Base-by-base conservation (phyloP, 2,329 filamentous ascomycete genomes). In the Chaetomium sp. region DNA sequence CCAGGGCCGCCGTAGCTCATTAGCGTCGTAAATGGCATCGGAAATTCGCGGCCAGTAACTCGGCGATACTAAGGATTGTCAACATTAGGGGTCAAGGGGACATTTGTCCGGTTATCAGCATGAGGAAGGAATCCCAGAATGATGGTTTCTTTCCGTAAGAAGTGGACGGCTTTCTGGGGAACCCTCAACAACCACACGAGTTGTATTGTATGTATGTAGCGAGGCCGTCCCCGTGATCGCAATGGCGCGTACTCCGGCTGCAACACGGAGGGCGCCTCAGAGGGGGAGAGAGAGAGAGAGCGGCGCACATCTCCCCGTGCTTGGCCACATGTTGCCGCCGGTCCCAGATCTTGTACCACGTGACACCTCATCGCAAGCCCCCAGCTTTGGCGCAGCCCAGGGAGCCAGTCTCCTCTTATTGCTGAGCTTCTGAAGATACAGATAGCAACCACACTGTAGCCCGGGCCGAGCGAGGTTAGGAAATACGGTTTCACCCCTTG, bases 341-440 rank as follows among this genome's bases (percentile, higher is more conserved):
- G 67, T 69, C 63, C 62, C 65, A 76, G 76, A 79, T 79, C 75
- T 75, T 75, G 76, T 79, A 69, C 65, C 67, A 78, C 72, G 72
- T 77, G 75, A 77, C 71, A 70, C 64, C 68, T 76, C 71, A 72
- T 61, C 59, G 55, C 48, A 43, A 56, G 19, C 59, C 55, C 50
- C 67, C 67, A 67, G 63, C 44, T 62, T 50, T 60, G 19, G 19
- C 19, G 19, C 19, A 27, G 19, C 56, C 62, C 65, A 62, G 59
- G 62, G 55, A 54, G 47, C 59, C 62, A 65, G 60, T 63, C 56
- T 58, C 58, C 54, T 37, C 49, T 52, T 59, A 55, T 53, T 53
- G 37, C 53, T 60, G 52, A 33, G 48, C 43, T 60, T 54, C 59
- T 36, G 58, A 56, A 58, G 56, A 61, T 53, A 59, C 56, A 62